phyloP scores from a whole-genome alignment of 495 filamentous ascomycete species.

The Penicillium bialowiezense region DNA sequence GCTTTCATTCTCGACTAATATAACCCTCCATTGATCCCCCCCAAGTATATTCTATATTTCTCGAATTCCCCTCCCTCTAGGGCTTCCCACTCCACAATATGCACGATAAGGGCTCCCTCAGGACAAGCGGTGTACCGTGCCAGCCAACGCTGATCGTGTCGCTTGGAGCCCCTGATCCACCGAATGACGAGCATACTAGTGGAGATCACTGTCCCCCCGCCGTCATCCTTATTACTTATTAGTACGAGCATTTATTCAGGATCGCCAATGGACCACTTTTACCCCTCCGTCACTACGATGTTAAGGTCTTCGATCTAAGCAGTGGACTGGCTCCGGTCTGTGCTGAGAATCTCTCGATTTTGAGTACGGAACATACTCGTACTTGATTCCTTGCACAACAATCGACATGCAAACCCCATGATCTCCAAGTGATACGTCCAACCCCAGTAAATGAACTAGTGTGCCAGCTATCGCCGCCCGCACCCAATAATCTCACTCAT shows the following conservation, averaged over 20 bases:
- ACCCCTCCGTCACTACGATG: neutral
- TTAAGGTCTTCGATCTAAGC: conserved; percentile 4
- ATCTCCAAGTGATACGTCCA: conserved; percentile 8
- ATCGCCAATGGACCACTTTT: conserved; percentile 16
- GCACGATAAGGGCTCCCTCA: conserved; percentile 15
- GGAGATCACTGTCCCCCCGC: conserved; percentile 21
- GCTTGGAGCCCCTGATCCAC: conserved; percentile 29
- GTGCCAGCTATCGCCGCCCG: neutral
- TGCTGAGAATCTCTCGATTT: neutral
- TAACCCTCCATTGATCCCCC: too few species aligned
- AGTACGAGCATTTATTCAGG: neutral
- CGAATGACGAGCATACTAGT: conserved; percentile 30
- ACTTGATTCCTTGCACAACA: too few species aligned
- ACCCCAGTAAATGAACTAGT: conserved; percentile 1
- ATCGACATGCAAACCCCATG: neutral
- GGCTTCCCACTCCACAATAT: neutral
- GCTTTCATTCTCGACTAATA: neutral
- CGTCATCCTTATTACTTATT: conserved; percentile 5
- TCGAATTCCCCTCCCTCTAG: neutral
- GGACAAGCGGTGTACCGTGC: conserved; percentile 29
- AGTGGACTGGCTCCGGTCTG: conserved; percentile 4
- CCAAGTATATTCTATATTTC: neutral
- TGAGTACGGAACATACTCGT: too few species aligned
- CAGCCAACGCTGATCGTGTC: conserved; percentile 24
- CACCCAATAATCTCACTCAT: neutral